Base-by-base conservation (phyloP, 768 basidiomycete species). In the Asterophora lycoperdoides region DNA sequence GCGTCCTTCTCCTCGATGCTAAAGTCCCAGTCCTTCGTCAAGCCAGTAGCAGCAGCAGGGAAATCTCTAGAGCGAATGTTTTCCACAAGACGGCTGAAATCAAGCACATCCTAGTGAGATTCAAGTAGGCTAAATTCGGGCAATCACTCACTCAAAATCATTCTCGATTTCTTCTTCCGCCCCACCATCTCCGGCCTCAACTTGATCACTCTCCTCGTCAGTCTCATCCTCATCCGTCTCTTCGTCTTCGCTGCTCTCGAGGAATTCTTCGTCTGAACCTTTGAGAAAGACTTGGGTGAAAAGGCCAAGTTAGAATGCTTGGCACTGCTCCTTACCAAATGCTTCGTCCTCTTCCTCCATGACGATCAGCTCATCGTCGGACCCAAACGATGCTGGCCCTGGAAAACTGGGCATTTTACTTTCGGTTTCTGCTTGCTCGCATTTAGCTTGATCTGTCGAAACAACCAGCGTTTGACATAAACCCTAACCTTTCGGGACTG, bases 1-100 rank as follows among this genome's bases (percentile, higher is more conserved):
- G 77, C 77, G 10, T 87, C 81, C 48, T 74, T 73, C 45, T 89
- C 83, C 57, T 84, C 79, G 37, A 86, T 77, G 45, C 72, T 77
- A 32, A 87, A 78, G 52, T 90, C 84, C 86, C 89, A 93, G 49
- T 84, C 80, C 48, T 79, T 78, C 32, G 77, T 72, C 18, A 89
- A 65, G 0, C 74, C 76, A 3, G 74, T 53, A 8, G 58, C 64
- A 1, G 62, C 52, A 7, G 74, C 68, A 5, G 68, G 62, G 13
- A 70, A 74, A 45, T 82, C 76, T 28, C 74, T 71, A 1, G 73
- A 64, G 26, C 83, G 76, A 47, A 90, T 86, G 39, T 77, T 78
- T 51, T 79, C 73, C 4, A 89, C 79, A 19, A 91, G 76, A 28
- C 83, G 85, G 51, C 87, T 89, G 50, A 18, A n/a, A n/a, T n/a